Evolutionary conservation across 192 early-diverging fungal species (phyloP).

Genomic region (Backusella circina): DNA sequence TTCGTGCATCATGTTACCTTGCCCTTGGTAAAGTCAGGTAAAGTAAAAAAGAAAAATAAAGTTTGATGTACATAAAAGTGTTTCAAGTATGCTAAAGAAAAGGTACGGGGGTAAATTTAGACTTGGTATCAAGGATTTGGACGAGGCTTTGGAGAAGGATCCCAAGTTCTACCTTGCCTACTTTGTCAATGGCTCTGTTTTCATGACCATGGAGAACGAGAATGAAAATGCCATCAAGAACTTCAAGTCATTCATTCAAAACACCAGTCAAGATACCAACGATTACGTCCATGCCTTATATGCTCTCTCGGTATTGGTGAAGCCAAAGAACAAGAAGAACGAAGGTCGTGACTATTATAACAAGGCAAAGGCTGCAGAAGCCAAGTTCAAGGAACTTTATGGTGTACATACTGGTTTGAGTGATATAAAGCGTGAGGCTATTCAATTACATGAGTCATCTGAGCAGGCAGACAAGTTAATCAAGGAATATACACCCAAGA

Average conservation of each 20-base stretch:
- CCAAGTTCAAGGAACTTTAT: slow-evolving; percentile 50
- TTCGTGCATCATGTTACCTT: slow-evolving; percentile 54
- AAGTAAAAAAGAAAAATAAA: neutral
- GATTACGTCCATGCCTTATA: slow-evolving; percentile 51
- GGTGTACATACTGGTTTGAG: slow-evolving; percentile 43
- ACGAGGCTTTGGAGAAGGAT: slow-evolving; percentile 15
- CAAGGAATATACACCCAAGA: neutral
- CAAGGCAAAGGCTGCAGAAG: slow-evolving; percentile 50
- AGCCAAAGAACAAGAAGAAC: slow-evolving; percentile 37
- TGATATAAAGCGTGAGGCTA: slow-evolving; percentile 48
- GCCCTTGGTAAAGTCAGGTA: slow-evolving; percentile 42
- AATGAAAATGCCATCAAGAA: slow-evolving; percentile 42
- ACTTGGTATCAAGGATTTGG: slow-evolving; percentile 31
- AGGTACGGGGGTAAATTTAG: slow-evolving; percentile 3
- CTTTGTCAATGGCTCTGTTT: slow-evolving; percentile 33
- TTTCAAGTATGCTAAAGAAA: neutral
- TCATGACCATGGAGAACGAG: slow-evolving; percentile 37
- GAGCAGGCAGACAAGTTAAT: slow-evolving; percentile 28
- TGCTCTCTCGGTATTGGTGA: slow-evolving; percentile 42
- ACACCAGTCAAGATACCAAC: slow-evolving; percentile 48
- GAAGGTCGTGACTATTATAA: slow-evolving; percentile 45
- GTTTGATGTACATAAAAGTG: neutral
- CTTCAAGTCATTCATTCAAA: slow-evolving; percentile 47
- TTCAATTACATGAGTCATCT: slow-evolving; percentile 34
- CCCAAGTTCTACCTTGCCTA: slow-evolving; percentile 30